Base-by-base conservation (phyloP, 139 green algal genomes). In the Coelastrella sp. region DNA sequence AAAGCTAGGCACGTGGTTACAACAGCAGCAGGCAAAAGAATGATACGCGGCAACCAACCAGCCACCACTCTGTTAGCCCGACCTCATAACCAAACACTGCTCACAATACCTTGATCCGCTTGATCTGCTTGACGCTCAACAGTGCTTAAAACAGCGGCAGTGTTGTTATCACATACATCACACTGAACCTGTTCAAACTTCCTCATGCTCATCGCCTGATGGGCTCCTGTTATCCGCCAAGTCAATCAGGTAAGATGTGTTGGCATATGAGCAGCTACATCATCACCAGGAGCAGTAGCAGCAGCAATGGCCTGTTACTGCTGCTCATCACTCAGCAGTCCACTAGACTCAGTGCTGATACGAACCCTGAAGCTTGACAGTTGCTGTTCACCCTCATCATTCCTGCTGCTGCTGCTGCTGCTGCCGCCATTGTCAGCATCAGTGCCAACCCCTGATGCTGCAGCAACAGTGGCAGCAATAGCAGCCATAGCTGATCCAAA, bases 321-420 rank as follows among this genome's bases (percentile, higher is more conserved):
- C 17, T 64, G 53, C 21, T 64, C 53, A 9, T 64, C 53, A 64
- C 53, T 64, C 19, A 64, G 19, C 53, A 64, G 27, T 19, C 53
- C 53, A 64, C 53, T 64, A 21, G 45, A 63, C 71, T 79, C 71
- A 27, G n/a, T 63, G 43, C 71, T 79, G n/a, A 79, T 11, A 8
- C 71, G 23, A 25, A 79, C 71, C 15, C 41, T 38, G 71, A 63
- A 79, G 41, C 71, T 79, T n/a, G n/a, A n/a, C n/a, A n/a, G n/a
- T n/a, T n/a, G n/a, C n/a, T 57, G 45, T 13, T 57, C 45, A 57
- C 45, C 15, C 45, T 57, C 45, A 57, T 27, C 6, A 19, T 64
- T 11, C 13, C 48, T 57, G 66, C 68, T 59, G 68, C 68, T 38
- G 68, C 40, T 59, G 27, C 38, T 34, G 21, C 38, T 34, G 68